Evolutionary conservation across 2,329 filamentous ascomycete genomes (phyloP).

Genomic region (Neurospora sp.): DNA sequence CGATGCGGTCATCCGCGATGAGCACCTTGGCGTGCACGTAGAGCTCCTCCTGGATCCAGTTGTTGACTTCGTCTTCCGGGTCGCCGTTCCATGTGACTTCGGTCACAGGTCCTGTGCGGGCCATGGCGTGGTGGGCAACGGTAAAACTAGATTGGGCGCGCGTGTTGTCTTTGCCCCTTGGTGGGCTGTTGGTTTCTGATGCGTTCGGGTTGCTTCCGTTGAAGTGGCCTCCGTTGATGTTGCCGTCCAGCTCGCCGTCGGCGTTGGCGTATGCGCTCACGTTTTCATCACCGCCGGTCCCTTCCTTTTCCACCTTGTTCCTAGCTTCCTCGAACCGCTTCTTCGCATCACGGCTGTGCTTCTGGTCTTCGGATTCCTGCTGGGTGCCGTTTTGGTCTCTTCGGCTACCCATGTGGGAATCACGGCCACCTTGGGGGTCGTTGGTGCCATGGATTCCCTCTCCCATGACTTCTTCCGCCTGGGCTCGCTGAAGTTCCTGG

Average conservation of each 20-base stretch:
- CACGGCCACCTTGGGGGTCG: slow-evolving; percentile 35
- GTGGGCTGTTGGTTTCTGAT: neutral
- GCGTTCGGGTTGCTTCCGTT: neutral
- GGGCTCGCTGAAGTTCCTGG: slow-evolving; percentile 74
- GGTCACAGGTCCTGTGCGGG: slow-evolving; percentile 46
- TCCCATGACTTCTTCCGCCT: slow-evolving; percentile 82
- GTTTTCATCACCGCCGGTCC: neutral
- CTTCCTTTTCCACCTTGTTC: slow-evolving; percentile 38
- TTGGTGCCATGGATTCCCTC: slow-evolving; percentile 55
- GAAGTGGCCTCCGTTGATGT: slow-evolving; percentile 19
- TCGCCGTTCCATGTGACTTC: slow-evolving; percentile 72
- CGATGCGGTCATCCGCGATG: slow-evolving; percentile 78
- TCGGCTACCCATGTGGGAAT: slow-evolving; percentile 38
- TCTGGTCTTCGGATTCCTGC: slow-evolving; percentile 23
- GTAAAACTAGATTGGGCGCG: slow-evolving; percentile 28
- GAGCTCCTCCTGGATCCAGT: slow-evolving; percentile 91
- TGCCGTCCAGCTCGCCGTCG: slow-evolving; percentile 20
- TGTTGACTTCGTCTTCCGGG: slow-evolving; percentile 65
- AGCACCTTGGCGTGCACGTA: slow-evolving; percentile 91
- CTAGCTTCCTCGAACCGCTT: slow-evolving; percentile 37
- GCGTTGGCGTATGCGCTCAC: neutral
- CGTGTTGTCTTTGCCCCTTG: neutral
- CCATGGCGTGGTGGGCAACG: slow-evolving; percentile 76
- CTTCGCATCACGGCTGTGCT: slow-evolving; percentile 29
- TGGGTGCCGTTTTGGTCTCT: slow-evolving; percentile 26